Base-by-base conservation (phyloP, 495 filamentous ascomycete genomes). In the Neurospora sp. region DNA sequence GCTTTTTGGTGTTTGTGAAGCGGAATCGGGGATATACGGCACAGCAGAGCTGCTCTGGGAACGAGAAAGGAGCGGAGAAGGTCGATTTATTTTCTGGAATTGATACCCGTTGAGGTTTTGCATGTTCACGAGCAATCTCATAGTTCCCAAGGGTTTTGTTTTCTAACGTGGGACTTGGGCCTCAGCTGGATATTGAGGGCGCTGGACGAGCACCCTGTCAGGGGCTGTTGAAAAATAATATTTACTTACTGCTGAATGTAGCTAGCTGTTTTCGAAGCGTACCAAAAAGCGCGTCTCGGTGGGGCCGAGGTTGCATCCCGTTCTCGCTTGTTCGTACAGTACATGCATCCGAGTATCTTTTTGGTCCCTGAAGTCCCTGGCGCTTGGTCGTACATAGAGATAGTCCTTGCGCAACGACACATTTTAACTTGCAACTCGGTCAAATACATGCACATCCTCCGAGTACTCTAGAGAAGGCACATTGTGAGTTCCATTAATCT, bases 281-380 rank as follows among this genome's bases (percentile, higher is more conserved):
- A 71, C 41, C 69, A 40, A 44, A 72, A 61, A 61, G 53, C 53
- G 53, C 53, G 53, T 61, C 53, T 61, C 53, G 53, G 53, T 61
- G 53, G 53, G n/a, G 12, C 53, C 27, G 27, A 61, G 53, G 53
- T 61, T 61, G 53, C 53, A 66, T 66, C 27, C 27, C 53, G 27
- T 66, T 66, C 53, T 61, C 53, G 53, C 53, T 61, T 61, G 53
- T 35, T 66, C 31, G 27, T 42, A 42, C 41, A 5, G 41, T 18
- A 18, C 16, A 46, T 18, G 12, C 22, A 61, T 61, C 53, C 53
- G 27, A 31, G 53, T 66, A 35, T 31, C 12, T 61, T 61, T 61
- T 61, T 16, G 53, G 53, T 61, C 10, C 46, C 46, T 22, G n/a
- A 27, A 59, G 20, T 59, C 48, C 48, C 53, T 35, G 53, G 53